Percentiles rank a stretch among this genome's conserved stretches.
phyloP scores from a whole-genome alignment of 2,329 filamentous ascomycete genomes.

The Paracorniculantispora psalliotae region DNA sequence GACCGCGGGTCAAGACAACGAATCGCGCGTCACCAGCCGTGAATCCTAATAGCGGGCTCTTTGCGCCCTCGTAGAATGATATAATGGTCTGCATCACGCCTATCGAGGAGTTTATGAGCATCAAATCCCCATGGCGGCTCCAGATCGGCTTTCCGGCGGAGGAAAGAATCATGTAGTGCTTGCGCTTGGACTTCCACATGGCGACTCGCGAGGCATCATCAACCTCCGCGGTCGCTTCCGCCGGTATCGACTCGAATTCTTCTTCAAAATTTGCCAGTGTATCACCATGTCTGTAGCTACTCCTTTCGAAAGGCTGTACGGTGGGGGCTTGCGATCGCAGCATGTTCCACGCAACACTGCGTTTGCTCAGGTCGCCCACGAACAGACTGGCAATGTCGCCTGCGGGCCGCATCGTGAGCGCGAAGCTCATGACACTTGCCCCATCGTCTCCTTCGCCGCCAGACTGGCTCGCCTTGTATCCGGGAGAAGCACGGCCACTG shows the following conservation, averaged over 20 bases:
- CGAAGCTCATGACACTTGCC: conserved; percentile 62
- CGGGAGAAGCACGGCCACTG: conserved; percentile 39
- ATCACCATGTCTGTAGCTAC: conserved; percentile 41
- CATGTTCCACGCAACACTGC: conserved; percentile 64
- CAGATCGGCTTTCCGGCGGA: conserved; percentile 96
- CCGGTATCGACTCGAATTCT: conserved; percentile 74
- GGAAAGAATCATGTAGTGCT: conserved; percentile 95
- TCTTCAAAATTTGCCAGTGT: conserved; percentile 62
- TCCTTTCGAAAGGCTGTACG: conserved; percentile 56
- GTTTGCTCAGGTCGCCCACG: conserved; percentile 61
- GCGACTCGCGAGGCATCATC: conserved; percentile 57
- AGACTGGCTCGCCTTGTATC: conserved; percentile 24
- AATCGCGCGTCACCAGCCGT: conserved; percentile 83
- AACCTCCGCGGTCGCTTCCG: conserved; percentile 38
- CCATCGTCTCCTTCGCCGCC: conserved; percentile 54
- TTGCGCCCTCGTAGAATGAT: conserved; percentile 82
- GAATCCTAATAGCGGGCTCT: conserved; percentile 76
- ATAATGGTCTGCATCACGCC: conserved; percentile 96
- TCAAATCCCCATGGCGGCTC: conserved; percentile 87
- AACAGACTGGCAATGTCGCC: conserved; percentile 80
- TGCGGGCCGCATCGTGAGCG: conserved; percentile 55
- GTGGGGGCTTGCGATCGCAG: conserved; percentile 58
- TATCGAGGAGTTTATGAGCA: conserved; percentile 87
- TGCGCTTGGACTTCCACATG: conserved; percentile 86
- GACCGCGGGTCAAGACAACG: conserved; percentile 77